These are phyloP conservation scores for Amanita brunnescens DNA, from an alignment of 768 basidiomycete genomes.

Conservation along the genomic window DNA sequence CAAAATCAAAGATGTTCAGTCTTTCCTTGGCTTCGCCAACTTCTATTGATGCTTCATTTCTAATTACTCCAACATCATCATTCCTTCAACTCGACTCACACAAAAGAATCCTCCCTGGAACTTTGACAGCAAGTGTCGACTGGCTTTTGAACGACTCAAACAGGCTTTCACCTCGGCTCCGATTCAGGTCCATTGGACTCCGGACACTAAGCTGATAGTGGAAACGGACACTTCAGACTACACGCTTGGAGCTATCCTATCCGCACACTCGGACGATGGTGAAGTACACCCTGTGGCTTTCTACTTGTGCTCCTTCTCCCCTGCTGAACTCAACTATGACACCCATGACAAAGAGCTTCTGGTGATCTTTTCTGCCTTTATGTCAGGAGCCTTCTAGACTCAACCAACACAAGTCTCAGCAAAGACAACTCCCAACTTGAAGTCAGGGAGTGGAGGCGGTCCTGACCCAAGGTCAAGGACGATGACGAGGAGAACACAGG, in stretches of 20 bases:
- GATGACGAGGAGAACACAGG: no score
- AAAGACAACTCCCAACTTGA: no score
- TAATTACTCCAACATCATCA: slow-evolving; percentile 17
- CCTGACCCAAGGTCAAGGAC: no score
- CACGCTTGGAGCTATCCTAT: background rate
- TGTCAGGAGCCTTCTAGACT: no score
- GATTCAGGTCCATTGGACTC: no score
- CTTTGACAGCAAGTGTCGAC: background rate
- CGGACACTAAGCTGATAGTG: no score
- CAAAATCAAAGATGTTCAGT: slow-evolving; percentile 19
- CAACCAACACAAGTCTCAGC: no score
- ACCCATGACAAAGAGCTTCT: slow-evolving; percentile 46
- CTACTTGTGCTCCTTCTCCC: slow-evolving; percentile 22
- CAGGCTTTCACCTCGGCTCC: no score
- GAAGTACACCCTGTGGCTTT: slow-evolving; percentile 31
- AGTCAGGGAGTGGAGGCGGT: no score
- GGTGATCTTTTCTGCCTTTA: slow-evolving; percentile 34
- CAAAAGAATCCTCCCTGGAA: background rate
- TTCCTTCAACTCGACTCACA: slow-evolving; percentile 22
- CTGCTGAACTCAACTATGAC: slow-evolving; percentile 38
- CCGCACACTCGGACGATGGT: slow-evolving; percentile 15
- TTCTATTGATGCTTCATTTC: slow-evolving; percentile 22
- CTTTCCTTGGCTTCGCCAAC: slow-evolving; percentile 28
- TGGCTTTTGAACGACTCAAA: background rate
- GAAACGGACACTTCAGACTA: background rate